Percentiles rank a stretch among this genome's conserved stretches.
Conservation (phyloP, 352 stramenopile genomes). For the Peronospora belbahrii region DNA sequence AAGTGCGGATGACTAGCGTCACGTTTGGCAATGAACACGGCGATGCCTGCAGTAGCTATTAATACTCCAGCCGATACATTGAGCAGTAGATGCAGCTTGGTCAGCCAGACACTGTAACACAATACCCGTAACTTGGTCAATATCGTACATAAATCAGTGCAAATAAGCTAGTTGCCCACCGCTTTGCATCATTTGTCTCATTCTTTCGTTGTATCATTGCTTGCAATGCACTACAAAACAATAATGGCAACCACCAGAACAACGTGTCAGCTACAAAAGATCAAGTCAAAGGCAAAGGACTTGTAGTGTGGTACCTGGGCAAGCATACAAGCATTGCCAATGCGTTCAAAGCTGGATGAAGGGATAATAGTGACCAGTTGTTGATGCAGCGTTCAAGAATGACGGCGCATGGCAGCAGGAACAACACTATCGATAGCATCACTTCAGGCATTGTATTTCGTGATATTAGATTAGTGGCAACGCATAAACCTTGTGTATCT, state of each 20-base stretch:
- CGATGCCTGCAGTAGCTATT: constrained; percentile 27
- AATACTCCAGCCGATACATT: constrained; percentile 36
- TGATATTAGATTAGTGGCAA: background rate
- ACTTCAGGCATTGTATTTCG: constrained; percentile 13
- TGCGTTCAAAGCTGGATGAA: constrained; percentile 49
- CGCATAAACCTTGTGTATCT: background rate
- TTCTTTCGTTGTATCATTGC: constrained; percentile 47
- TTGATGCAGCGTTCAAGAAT: constrained; percentile 41
- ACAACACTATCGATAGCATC: constrained; percentile 31
- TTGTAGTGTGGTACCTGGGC: constrained; percentile 25
- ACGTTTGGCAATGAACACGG: constrained; percentile 36
- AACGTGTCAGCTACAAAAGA: constrained; percentile 1
- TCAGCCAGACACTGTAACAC: constrained; percentile 34
- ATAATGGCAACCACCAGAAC: constrained; percentile 4
- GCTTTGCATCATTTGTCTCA: constrained; percentile 28
- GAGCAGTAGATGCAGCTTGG: constrained; percentile 48
- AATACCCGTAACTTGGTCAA: constrained; percentile 3
- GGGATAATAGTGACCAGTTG: constrained; percentile 40
- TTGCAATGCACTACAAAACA: constrained; percentile 39
- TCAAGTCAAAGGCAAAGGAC: background rate
- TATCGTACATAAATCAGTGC: background rate
- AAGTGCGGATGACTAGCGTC: constrained; percentile 29
- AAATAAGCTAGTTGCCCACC: constrained; percentile 17
- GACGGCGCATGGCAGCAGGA: constrained; percentile 37
- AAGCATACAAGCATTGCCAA: constrained; percentile 47